Conservation (phyloP, 805 yeast genomes). For the Sporopachydermia lactativora region DNA sequence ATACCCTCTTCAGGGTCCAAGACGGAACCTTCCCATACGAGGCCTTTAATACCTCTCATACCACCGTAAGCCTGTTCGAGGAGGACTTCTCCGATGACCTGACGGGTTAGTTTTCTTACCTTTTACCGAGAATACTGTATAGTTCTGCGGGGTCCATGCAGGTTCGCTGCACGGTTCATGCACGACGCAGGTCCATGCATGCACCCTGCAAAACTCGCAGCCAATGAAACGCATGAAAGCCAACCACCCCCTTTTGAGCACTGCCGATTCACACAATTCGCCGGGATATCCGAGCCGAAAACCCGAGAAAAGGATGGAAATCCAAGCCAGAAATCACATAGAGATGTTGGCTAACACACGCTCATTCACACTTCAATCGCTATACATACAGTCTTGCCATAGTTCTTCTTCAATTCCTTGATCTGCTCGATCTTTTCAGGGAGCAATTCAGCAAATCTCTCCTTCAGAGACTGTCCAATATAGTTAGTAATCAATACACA, state of each 20-base stretch:
- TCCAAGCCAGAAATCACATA: slow-evolving; percentile 1
- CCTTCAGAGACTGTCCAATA: slow-evolving; percentile 58
- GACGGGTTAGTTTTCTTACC: too few relatives aligned
- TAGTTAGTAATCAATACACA: not conserved
- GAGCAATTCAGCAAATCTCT: slow-evolving; percentile 82
- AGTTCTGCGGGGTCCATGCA: too few relatives aligned
- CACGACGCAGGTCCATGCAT: too few relatives aligned
- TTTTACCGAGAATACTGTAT: too few relatives aligned
- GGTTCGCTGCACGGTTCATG: too few relatives aligned
- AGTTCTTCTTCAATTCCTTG: slow-evolving; percentile 74
- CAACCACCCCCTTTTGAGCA: too few relatives aligned
- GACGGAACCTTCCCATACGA: slow-evolving; percentile 84
- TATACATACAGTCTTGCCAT: slow-evolving; percentile 57
- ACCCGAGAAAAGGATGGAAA: not conserved
- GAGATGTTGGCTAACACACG: not conserved
- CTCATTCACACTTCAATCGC: not conserved
- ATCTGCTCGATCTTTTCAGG: slow-evolving; percentile 90
- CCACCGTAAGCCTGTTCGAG: slow-evolving; percentile 84
- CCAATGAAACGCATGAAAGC: too few relatives aligned
- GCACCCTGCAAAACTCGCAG: too few relatives aligned
- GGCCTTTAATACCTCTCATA: slow-evolving; percentile 77
- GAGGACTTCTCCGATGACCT: slow-evolving; percentile 54
- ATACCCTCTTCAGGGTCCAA: slow-evolving; percentile 78
- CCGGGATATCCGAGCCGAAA: too few relatives aligned
- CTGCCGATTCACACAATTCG: too few relatives aligned